Conservation (phyloP, 495 filamentous ascomycete genomes). For the Cercophora sp. region DNA sequence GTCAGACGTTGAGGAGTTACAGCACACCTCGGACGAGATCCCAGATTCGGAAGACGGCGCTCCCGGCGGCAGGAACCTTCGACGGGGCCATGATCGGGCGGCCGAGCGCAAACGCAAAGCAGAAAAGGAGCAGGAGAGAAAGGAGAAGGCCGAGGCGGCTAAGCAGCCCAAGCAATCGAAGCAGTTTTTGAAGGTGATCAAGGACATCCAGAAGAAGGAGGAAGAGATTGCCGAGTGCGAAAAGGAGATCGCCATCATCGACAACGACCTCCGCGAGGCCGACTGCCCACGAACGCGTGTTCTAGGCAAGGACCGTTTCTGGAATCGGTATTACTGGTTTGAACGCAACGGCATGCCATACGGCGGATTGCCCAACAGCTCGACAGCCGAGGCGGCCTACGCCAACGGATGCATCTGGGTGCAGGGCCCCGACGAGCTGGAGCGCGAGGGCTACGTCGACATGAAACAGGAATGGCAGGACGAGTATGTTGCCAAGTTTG, state of each 20-base stretch:
- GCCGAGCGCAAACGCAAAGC: constrained; percentile 79
- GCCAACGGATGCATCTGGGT: constrained; percentile 96
- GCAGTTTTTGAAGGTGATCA: constrained; percentile 78
- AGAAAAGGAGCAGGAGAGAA: constrained; percentile 74
- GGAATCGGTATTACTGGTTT: constrained; percentile 99
- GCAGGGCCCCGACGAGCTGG: constrained; percentile 88
- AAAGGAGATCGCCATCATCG: constrained; percentile 73
- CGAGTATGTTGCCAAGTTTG: constrained; percentile 60
- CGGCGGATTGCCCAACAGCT: constrained; percentile 80
- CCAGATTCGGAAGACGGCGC: constrained; percentile 57
- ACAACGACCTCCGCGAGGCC: constrained; percentile 88
- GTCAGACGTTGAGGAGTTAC: constrained; percentile 50
- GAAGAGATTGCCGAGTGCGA: constrained; percentile 73
- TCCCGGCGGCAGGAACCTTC: constrained; percentile 65
- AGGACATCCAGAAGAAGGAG: constrained; percentile 83
- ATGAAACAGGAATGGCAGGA: constrained; percentile 59
- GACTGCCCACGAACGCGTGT: constrained; percentile 86
- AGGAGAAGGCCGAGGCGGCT: constrained; percentile 73
- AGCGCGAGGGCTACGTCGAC: constrained; percentile 77
- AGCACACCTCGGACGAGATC: constrained; percentile 44
- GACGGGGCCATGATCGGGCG: constrained; percentile 74
- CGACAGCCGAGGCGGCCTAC: constrained; percentile 79
- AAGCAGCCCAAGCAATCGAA: constrained; percentile 81
- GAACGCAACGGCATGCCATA: constrained; percentile 98
- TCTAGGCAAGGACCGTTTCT: constrained; percentile 90